Conservation (phyloP, 1,139 yeast species). For the Suhomyces maxii region DNA sequence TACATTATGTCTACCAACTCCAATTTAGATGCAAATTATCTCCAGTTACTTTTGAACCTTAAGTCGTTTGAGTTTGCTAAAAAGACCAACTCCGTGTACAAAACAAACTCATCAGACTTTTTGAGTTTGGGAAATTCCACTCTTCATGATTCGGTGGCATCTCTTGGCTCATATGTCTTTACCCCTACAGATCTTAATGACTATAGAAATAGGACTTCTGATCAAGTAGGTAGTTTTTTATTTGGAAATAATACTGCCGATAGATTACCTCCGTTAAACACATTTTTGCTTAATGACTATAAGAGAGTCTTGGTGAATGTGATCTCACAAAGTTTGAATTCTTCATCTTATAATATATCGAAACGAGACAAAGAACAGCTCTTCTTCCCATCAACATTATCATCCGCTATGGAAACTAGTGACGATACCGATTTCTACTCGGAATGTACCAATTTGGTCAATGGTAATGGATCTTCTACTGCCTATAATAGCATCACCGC, state of each 20-base stretch:
- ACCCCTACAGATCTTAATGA: slow-evolving; percentile 26
- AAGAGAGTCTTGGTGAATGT: slow-evolving; percentile 45
- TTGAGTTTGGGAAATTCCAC: slow-evolving; percentile 29
- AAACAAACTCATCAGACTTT: slow-evolving; percentile 1
- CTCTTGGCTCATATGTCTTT: slow-evolving; percentile 24
- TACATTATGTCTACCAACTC: slow-evolving; percentile 54
- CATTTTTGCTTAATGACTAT: slow-evolving; percentile 43
- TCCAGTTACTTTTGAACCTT: slow-evolving; percentile 55
- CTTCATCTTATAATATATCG: slow-evolving; percentile 23
- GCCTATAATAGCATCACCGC: slow-evolving; percentile 21
- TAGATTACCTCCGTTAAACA: slow-evolving; percentile 9
- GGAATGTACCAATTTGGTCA: slow-evolving; percentile 12
- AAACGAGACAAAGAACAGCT: slow-evolving; percentile 21
- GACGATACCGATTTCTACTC: slow-evolving; percentile 4
- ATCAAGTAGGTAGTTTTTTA: neutral
- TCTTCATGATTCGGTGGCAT: slow-evolving; percentile 24
- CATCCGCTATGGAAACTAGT: slow-evolving; percentile 9
- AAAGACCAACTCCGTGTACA: slow-evolving; percentile 3
- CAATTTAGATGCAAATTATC: slow-evolving; percentile 51
- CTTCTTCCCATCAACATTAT: slow-evolving; percentile 17
- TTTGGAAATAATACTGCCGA: slow-evolving; percentile 8
- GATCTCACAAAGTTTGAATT: slow-evolving; percentile 24
- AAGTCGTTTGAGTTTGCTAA: slow-evolving; percentile 21
- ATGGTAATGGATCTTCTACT: slow-evolving; percentile 12
- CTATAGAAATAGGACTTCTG: neutral